A percentile compares a stretch with the other conserved stretches of the same genome.
phyloP scores from a whole-genome alignment of 2,329 filamentous ascomycete species.

The Xylariaceae sp. region DNA sequence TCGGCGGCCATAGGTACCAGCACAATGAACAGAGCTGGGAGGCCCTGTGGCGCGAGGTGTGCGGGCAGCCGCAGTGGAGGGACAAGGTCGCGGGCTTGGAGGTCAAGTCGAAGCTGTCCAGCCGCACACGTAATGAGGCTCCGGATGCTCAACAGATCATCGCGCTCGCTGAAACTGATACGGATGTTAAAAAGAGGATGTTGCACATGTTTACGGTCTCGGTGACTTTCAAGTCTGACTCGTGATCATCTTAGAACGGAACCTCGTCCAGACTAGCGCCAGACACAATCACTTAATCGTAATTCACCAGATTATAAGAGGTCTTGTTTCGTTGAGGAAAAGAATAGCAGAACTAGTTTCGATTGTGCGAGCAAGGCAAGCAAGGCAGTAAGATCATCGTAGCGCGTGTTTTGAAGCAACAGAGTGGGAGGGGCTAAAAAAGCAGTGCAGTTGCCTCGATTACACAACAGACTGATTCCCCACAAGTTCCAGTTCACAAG shows the following conservation, averaged over 20 bases:
- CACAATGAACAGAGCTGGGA: constrained; percentile 34
- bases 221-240: constrained; percentile 31
- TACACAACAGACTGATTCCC: too few relatives aligned
- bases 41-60: constrained; percentile 34
- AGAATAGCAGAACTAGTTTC: too few relatives aligned
- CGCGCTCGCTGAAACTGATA: constrained; percentile 13
- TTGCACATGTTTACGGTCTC: constrained; percentile 38
- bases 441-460: too few relatives aligned
- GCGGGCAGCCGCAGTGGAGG: constrained; percentile 28
- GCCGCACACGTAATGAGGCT: constrained; percentile 19
- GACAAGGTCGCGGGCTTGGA: constrained; percentile 29
- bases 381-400: too few relatives aligned
- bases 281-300: too few relatives aligned
- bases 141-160: constrained; percentile 15
- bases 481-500: too few relatives aligned
- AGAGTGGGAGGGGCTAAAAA: too few relatives aligned
- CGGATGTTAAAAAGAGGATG: constrained; percentile 1
- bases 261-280: too few relatives aligned
- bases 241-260: background rate
- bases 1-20: constrained; percentile 27
- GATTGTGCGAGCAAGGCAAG: too few relatives aligned
- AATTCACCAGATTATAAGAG: too few relatives aligned
- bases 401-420: too few relatives aligned
- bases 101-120: constrained; percentile 32
- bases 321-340: too few relatives aligned